phyloP scores from a whole-genome alignment of 2,329 filamentous ascomycete genomes.

The Aureobasidium sp. region DNA sequence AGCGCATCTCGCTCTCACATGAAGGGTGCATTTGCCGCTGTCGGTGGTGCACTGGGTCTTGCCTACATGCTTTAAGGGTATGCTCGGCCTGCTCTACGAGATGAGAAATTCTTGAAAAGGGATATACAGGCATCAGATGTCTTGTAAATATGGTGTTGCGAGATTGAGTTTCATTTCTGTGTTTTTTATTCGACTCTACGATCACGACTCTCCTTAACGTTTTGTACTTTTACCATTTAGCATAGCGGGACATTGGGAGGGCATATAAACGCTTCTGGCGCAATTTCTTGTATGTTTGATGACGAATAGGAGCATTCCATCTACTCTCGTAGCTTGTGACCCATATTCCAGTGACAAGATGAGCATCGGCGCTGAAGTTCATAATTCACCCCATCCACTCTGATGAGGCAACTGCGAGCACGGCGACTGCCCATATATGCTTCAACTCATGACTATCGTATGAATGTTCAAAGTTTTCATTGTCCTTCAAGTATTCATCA shows the following conservation, averaged over 20 bases:
- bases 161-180: background rate
- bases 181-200: conserved; percentile 13
- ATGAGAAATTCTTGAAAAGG: background rate
- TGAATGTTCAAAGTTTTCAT: background rate
- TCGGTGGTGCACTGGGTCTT: conserved; percentile 30
- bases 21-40: conserved; percentile 26
- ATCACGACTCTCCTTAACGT: conserved; percentile 20
- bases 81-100: background rate
- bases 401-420: background rate
- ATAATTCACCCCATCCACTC: background rate
- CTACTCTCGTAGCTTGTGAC: background rate
- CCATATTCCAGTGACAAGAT: background rate
- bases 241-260: conserved; percentile 17
- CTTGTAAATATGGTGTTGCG: conserved; percentile 5
- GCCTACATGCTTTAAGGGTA: conserved; percentile 28
- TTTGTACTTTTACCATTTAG: conserved; percentile 13
- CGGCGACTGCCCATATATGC: background rate
- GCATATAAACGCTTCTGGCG: background rate
- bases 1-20: conserved; percentile 22
- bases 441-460: background rate
- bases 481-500: background rate
- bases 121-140: background rate
- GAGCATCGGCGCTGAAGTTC: background rate
- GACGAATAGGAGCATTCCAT: background rate
- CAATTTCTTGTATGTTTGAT: background rate